Conservation (phyloP, 2,329 filamentous ascomycete genomes). For the Aspergillus luchuensis region DNA sequence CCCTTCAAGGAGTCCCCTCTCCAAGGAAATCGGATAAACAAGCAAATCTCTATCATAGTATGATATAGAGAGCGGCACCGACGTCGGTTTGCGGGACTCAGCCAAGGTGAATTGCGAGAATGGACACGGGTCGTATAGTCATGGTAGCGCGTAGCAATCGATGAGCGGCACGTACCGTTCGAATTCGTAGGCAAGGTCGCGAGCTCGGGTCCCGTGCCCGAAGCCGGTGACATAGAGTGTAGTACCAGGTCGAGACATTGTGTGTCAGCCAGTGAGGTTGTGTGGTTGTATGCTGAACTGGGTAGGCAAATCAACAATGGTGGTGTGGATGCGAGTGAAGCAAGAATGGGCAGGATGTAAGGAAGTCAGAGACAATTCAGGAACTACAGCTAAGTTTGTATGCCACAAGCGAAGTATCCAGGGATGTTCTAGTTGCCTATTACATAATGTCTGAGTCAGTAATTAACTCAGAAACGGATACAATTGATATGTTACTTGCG, state of each 20-base stretch:
- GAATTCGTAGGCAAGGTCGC: slow-evolving; percentile 99
- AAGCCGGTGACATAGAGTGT: slow-evolving; percentile 99
- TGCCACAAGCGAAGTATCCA: slow-evolving; percentile 11
- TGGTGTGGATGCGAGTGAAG: neutral
- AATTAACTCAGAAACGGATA: neutral
- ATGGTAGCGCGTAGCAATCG: slow-evolving; percentile 46
- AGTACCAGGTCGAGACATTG: slow-evolving; percentile 88
- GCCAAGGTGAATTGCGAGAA: slow-evolving; percentile 41
- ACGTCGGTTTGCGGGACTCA: slow-evolving; percentile 27
- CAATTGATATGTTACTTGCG: too few relatives aligned
- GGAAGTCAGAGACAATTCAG: slow-evolving; percentile 1
- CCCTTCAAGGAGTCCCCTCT: neutral
- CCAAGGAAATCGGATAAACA: slow-evolving; percentile 6
- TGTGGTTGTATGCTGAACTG: neutral
- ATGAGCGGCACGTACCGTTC: slow-evolving; percentile 89
- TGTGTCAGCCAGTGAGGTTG: neutral
- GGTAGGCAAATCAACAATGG: neutral
- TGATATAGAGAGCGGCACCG: slow-evolving; percentile 19
- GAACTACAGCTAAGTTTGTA: slow-evolving; percentile 8
- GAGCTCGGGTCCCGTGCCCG: slow-evolving; percentile 95
- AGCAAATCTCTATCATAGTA: slow-evolving; percentile 15
- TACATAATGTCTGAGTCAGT: slow-evolving; percentile 1
- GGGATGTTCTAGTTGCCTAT: neutral
- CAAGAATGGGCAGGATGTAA: slow-evolving; percentile 7
- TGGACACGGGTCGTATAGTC: slow-evolving; percentile 37